Evolutionary conservation across 139 green algal genomes (phyloP), one percentile per base, ranked within the genome.

Genomic region (Chloropicon primus): DNA sequence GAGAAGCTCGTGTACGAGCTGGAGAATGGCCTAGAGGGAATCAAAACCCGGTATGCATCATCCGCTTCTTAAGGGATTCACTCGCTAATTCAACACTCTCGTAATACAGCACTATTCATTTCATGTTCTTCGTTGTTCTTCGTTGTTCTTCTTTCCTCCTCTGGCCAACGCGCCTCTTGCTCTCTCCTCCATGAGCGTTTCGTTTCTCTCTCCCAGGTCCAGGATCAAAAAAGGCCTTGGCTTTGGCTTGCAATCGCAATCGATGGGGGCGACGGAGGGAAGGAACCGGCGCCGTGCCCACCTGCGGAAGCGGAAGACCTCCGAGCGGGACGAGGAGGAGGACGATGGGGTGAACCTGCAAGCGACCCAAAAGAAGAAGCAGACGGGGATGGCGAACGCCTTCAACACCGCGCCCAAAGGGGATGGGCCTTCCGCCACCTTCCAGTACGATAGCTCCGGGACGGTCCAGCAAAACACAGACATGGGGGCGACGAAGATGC

Each of bases 1-100:
- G 86, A 91, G 72, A 96, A 96, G 85, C 88, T 97, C 24, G 91
- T 96, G 1, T 74, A 76, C 54, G 89, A 96, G 85, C 89, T 96
- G 74, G 91, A 94, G 84, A 84, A 85, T 53, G 91, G 91, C 74
- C 87, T 96, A 78, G 85, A 88, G 0, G 79, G 75, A 41, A 85
- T 94, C 41, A 62, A 62, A 17, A 17, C 41, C 10, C 5, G 41
- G 41, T 62, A 62, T 17, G 41, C n/a, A n/a, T n/a, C n/a, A n/a
- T n/a, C n/a, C n/a, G n/a, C n/a, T n/a, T n/a, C n/a, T n/a, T n/a
- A n/a, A n/a, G n/a, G n/a, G n/a, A n/a, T n/a, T n/a, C n/a, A n/a
- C n/a, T n/a, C n/a, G n/a, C n/a, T n/a, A n/a, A n/a, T n/a, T n/a
- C n/a, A n/a, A n/a, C n/a, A n/a, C n/a, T n/a, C n/a, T n/a, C n/a